Evolutionary conservation across 2,329 filamentous ascomycete genomes (phyloP).

Genomic region (Hypoxylon sp.): DNA sequence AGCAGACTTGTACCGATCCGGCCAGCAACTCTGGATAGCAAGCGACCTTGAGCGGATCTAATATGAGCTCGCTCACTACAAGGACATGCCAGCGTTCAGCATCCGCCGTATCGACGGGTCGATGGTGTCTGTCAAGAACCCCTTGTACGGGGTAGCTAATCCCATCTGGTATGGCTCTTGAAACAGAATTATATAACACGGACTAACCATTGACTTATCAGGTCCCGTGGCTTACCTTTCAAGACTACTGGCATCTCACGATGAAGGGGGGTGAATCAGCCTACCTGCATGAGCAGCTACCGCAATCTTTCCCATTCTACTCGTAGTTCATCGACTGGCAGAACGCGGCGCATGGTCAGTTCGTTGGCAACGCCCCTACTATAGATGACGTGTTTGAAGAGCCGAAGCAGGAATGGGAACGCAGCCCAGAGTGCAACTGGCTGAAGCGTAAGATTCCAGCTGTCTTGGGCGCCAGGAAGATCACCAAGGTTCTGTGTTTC

Average conservation of each 20-base stretch:
- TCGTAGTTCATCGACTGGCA: slow-evolving; percentile 46
- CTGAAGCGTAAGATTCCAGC: slow-evolving; percentile 38
- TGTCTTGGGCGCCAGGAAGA: slow-evolving; percentile 30
- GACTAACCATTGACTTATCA: slow-evolving; percentile 9
- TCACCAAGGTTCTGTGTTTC: slow-evolving; percentile 49
- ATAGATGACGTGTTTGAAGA: slow-evolving; percentile 31
- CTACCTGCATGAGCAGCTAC: neutral
- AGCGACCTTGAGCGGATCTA: slow-evolving; percentile 44
- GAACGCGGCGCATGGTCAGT: slow-evolving; percentile 36
- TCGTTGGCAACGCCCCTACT: slow-evolving; percentile 3
- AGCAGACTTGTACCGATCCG: slow-evolving; percentile 41
- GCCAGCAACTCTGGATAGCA: slow-evolving; percentile 43
- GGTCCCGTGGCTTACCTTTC: slow-evolving; percentile 45
- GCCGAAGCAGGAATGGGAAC: slow-evolving; percentile 33
- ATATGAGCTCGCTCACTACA: slow-evolving; percentile 37
- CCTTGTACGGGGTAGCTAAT: slow-evolving; percentile 30
- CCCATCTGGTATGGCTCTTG: slow-evolving; percentile 37
- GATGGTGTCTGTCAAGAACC: slow-evolving; percentile 37
- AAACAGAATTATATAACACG: neutral
- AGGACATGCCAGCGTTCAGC: neutral
- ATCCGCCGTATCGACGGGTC: slow-evolving; percentile 43
- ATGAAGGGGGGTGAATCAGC: neutral
- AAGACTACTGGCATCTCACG: slow-evolving; percentile 44
- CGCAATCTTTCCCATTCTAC: slow-evolving; percentile 38
- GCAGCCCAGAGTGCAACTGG: slow-evolving; percentile 36